Conservation (phyloP, 2,329 filamentous ascomycete genomes). For the Botrytis galanthina region DNA sequence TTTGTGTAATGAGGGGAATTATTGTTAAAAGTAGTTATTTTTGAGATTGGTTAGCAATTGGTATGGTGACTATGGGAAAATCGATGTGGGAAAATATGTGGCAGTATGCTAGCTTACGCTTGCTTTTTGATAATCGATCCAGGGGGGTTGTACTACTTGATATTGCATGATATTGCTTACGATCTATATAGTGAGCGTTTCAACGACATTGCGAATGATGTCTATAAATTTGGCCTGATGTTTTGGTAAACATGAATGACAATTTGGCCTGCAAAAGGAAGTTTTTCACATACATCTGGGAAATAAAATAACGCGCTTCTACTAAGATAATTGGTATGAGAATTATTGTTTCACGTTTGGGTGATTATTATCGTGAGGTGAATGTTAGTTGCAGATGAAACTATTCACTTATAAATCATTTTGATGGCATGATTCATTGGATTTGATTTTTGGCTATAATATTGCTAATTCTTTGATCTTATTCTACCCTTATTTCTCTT, state of each 20-base stretch:
- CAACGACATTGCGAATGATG: background rate
- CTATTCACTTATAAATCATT: fast-evolving
- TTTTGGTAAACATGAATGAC: background rate
- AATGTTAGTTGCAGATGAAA: background rate
- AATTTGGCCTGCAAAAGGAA: background rate
- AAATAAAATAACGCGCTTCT: background rate
- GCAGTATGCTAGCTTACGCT: no score
- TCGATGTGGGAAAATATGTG: no score
- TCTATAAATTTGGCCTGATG: background rate
- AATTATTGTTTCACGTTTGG: no score
- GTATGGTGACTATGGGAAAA: no score
- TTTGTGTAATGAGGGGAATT: no score
- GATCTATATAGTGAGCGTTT: background rate
- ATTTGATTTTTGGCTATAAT: background rate
- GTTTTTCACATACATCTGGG: background rate
- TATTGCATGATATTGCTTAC: background rate
- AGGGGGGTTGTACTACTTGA: no score
- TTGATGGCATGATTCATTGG: background rate
- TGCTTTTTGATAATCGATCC: no score
- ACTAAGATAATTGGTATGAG: background rate
- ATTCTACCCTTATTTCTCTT: background rate
- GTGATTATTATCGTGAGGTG: no score
- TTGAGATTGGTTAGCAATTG: no score
- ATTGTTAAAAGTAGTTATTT: no score
- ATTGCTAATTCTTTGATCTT: fast-evolving